Evolutionary conservation across 768 basidiomycete species (phyloP), one percentile per base, ranked within the genome.

Genomic region (Floccularia luteovirens): DNA sequence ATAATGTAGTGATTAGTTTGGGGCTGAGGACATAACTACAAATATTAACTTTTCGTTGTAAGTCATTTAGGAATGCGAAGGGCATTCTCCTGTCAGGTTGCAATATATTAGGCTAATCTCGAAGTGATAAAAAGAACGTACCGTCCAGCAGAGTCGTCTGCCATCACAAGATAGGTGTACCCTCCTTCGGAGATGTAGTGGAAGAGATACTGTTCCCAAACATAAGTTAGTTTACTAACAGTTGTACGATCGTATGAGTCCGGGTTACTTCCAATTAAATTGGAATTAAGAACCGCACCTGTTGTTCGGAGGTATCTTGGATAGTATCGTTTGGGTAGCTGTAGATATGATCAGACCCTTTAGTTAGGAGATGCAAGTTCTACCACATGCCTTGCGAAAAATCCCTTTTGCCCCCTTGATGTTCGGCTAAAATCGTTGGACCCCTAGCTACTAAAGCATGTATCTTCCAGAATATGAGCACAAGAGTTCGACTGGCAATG

Each of bases 261-360:
- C 21, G 36, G 7, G 10, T 17, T 10, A 37, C 13, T 11, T 8
- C 22, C 10, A 20, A 11, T 10, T 11, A 27, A 28, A n/a, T 30
- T 6, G 6, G 19, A 13, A 24, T 5, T 8, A 19, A 19, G 16
- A 13, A 10, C 10, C 57, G 48, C 70, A 78, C 61, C 74, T 77
- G 56, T 86, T 78, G 55, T 90, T 90, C 3, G 90, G 92, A 1
- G 94, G 92, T 55, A 99, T 97, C 71, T 93, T 94, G 33, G 82
- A 83, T 25, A 99, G 69, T 48, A 98, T 96, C 1, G 83, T 90
- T 52, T 89, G 79, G 1, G 82, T 85, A 13, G 89, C 89, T 89
- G 49, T 13, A 38, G 13, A 38, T 31, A 38, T 17, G 4, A 24
- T 13, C 28, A 33, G 23, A 28, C 38, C 17, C 17, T 35, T 34